Evolutionary conservation across 345 rosid species (phyloP), one percentile per base, ranked within the genome.

Genomic region (Brassica nigra): DNA sequence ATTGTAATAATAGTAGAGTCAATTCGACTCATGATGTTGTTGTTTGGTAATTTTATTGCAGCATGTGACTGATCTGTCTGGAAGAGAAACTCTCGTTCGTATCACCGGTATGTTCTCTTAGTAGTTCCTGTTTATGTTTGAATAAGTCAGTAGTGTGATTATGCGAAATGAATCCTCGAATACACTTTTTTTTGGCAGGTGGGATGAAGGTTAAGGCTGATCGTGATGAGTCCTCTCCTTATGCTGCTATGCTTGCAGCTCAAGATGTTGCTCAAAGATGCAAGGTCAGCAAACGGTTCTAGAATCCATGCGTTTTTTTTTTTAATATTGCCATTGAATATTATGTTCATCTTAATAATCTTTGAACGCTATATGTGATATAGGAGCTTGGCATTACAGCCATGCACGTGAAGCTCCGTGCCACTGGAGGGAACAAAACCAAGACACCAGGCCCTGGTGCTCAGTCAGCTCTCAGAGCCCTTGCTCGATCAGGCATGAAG

Each of bases 141-240:
- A n/a, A n/a, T n/a, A n/a, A n/a, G n/a, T n/a, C n/a, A n/a, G n/a
- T n/a, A n/a, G n/a, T n/a, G n/a, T n/a, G n/a, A n/a, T n/a, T n/a
- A n/a, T 31, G 11, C 0, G n/a, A 6, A 2, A 6, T 68, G 28
- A 34, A 30, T 29, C 5, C 2, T 36, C 8, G n/a, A 8, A 16
- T 6, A 3, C 6, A 0, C 11, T 47, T 47, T 52, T 76, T 1
- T 47, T 47, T 71, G 3, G 29, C 77, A 93, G 98, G 98, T 67
- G 98, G 98, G 6, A 90, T 93, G 98, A 93, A 93, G 86, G 95
- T 93, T 10, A 93, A 93, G 82, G 98, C 98, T 71, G 96, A 91
- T 18, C 86, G 93, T 87, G 93, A 91, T 76, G 92, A 89, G 80
- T 91, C 96, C 16, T 91, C 96, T 31, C 93, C 96, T n/a, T 89